Conservation (phyloP, 208 protist species). For the Spongospora subterranea region DNA sequence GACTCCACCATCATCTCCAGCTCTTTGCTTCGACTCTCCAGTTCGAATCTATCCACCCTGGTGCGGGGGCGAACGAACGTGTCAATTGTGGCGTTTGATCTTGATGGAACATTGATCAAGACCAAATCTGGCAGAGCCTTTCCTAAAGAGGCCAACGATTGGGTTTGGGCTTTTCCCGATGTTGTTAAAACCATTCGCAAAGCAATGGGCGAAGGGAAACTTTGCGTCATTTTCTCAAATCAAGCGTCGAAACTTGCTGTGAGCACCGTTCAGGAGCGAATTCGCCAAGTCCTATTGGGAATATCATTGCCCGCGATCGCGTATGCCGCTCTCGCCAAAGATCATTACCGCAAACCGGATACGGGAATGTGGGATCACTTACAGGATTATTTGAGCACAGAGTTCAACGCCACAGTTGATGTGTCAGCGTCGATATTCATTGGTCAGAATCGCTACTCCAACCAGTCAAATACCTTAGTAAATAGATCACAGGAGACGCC, state of each 20-base stretch:
- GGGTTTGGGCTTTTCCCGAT: background rate
- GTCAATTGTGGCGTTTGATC: background rate
- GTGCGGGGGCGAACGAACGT: background rate
- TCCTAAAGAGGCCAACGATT: background rate
- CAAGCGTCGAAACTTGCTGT: background rate
- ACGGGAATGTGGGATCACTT: background rate
- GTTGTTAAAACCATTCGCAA: background rate
- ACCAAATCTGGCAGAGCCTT: background rate
- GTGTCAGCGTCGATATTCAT: background rate
- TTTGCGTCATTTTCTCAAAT: background rate
- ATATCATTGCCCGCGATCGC: background rate
- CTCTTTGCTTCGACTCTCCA: background rate
- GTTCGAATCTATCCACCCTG: background rate
- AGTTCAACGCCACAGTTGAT: conserved; percentile 23
- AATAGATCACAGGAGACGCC: conserved; percentile 3
- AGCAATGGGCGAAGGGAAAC: background rate
- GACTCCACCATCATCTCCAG: background rate
- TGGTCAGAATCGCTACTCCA: background rate
- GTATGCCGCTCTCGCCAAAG: background rate
- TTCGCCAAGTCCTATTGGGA: background rate
- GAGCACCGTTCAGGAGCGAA: background rate
- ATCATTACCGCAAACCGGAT: conserved; percentile 35
- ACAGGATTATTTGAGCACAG: background rate
- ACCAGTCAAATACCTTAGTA: background rate
- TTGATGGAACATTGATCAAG: background rate